phyloP scores from a whole-genome alignment of 1,284 basidiomycete species.

The Ustilago trichophora region DNA sequence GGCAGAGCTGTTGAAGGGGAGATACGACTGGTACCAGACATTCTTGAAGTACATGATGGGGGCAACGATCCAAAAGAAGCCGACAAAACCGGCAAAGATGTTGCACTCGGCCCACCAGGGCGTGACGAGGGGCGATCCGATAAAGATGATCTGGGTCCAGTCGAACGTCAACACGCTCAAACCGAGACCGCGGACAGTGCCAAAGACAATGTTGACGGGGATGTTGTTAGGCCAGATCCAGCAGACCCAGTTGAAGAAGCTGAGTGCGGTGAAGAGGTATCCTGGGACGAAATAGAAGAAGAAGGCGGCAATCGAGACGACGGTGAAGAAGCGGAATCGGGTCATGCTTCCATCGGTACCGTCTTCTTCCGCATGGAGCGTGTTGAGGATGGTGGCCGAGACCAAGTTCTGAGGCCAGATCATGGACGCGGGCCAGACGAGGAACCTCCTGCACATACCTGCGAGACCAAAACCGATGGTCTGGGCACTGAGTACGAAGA shows the following conservation, averaged over 20 bases:
- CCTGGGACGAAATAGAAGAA: constrained; percentile 93
- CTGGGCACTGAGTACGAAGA: constrained; percentile 85
- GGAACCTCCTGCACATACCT: constrained; percentile 82
- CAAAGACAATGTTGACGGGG: constrained; percentile 90
- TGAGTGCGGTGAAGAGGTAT: constrained; percentile 69
- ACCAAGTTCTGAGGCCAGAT: constrained; percentile 97
- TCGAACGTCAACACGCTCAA: constrained; percentile 92
- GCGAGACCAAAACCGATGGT: constrained; percentile 92
- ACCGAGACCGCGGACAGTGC: constrained; percentile 79
- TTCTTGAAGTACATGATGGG: constrained; percentile 93
- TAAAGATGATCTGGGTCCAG: constrained; percentile 90
- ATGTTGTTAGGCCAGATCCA: constrained; percentile 82
- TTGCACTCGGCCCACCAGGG: constrained; percentile 99
- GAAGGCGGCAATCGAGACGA: constrained; percentile 74
- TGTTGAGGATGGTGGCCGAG: constrained; percentile 89
- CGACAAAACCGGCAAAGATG: constrained; percentile 83
- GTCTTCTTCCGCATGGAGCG: constrained; percentile 94
- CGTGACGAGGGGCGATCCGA: constrained; percentile 87
- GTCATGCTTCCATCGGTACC: constrained; percentile 73
- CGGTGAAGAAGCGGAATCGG: constrained; percentile 55
- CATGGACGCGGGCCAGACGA: constrained; percentile 94
- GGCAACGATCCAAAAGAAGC: constrained; percentile 89
- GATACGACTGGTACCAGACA: constrained; percentile 67
- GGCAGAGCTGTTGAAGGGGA: constrained; percentile 72
- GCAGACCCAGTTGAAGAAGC: constrained; percentile 75